Conservation (phyloP, 2,329 filamentous ascomycete genomes). For the Dothidotthia symphoricarpi region DNA sequence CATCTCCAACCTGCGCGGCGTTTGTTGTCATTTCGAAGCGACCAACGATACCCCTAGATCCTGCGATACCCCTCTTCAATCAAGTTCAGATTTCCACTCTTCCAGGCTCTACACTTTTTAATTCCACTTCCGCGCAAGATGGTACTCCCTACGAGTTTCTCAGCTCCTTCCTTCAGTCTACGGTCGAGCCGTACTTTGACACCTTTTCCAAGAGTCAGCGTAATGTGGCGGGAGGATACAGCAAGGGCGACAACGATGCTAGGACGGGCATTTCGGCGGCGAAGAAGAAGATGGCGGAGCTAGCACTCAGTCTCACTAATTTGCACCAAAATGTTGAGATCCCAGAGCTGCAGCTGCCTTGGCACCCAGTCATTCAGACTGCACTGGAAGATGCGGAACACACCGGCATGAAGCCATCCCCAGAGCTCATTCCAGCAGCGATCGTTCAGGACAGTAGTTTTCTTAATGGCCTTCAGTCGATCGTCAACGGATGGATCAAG, state of each 20-base stretch:
- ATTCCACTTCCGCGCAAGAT: constrained; percentile 67
- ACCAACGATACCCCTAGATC: constrained; percentile 75
- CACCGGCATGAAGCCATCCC: constrained; percentile 65
- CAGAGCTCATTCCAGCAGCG: constrained; percentile 72
- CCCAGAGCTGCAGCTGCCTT: constrained; percentile 80
- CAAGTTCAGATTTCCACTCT: constrained; percentile 94
- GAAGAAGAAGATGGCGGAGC: constrained; percentile 92
- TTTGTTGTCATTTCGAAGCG: constrained; percentile 90
- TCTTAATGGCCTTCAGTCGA: constrained; percentile 88
- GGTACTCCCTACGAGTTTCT: constrained; percentile 88
- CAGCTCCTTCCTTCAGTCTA: constrained; percentile 87
- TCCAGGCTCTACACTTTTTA: constrained; percentile 73
- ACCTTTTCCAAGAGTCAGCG: constrained; percentile 74
- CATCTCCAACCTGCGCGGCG: constrained; percentile 73
- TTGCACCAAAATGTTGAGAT: constrained; percentile 98
- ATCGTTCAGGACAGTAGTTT: constrained; percentile 88
- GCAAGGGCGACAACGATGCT: constrained; percentile 78
- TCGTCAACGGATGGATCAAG: constrained; percentile 97
- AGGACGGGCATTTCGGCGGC: constrained; percentile 96
- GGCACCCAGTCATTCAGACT: constrained; percentile 84
- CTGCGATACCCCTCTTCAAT: constrained; percentile 73
- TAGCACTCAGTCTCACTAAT: constrained; percentile 86
- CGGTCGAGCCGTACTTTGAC: constrained; percentile 94
- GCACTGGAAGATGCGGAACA: constrained; percentile 76
- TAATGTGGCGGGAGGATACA: constrained; percentile 52